Conservation (phyloP, 2,329 filamentous ascomycete species). For the Paraconiothyrium sp. region DNA sequence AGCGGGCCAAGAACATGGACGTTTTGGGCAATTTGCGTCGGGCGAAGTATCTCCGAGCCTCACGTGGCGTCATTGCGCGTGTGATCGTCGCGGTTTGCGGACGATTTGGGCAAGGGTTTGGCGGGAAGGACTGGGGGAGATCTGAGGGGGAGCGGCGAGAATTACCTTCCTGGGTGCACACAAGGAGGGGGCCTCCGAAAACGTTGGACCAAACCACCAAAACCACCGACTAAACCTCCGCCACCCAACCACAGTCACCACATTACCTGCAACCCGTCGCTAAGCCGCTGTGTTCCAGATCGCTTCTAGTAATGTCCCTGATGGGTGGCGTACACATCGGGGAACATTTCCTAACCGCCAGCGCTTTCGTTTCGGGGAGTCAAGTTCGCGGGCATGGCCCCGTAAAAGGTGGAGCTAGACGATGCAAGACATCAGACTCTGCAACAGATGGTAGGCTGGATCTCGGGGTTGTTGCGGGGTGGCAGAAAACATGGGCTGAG, state of each 20-base stretch:
- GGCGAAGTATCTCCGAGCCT: conserved; percentile 6
- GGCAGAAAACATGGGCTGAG: conserved; percentile 15
- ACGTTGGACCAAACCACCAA: conserved; percentile 26
- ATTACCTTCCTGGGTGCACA: conserved; percentile 32
- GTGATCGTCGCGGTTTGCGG: conserved; percentile 21
- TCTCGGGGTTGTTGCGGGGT: conserved; percentile 22
- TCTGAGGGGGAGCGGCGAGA: conserved; percentile 35
- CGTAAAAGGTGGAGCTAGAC: conserved; percentile 25
- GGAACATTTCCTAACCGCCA: conserved; percentile 39
- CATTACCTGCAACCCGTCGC: conserved; percentile 18
- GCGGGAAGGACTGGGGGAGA: background rate
- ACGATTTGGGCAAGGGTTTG: conserved; percentile 10
- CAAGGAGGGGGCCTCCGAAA: conserved; percentile 15
- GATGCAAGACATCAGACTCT: conserved; percentile 29
- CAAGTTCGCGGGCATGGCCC: background rate
- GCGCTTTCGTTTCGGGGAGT: conserved; percentile 18
- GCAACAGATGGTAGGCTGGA: conserved; percentile 32
- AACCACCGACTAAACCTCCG: conserved; percentile 19
- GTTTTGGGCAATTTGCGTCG: conserved; percentile 5
- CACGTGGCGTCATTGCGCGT: conserved; percentile 18
- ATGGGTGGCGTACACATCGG: conserved; percentile 26
- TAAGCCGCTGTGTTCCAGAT: conserved; percentile 32
- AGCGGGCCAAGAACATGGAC: background rate
- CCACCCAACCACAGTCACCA: conserved; percentile 36
- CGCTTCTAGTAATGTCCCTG: conserved; percentile 21